Conservation (phyloP, 805 yeast species). For the Tetrapisispora nanseiensis region DNA sequence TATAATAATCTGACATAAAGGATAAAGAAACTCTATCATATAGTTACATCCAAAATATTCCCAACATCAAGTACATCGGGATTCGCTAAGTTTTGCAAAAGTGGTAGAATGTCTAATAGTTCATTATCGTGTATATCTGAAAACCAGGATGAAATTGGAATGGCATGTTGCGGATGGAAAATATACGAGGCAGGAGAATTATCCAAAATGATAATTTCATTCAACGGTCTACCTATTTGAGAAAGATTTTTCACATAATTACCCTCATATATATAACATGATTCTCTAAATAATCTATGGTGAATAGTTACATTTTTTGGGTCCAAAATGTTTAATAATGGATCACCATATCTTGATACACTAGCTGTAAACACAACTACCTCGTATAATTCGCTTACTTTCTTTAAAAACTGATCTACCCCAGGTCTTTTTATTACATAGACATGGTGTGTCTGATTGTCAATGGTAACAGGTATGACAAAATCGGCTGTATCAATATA, state of each 20-base stretch:
- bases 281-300: conserved; percentile 88
- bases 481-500: conserved; percentile 88
- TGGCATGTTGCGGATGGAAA: conserved; percentile 95
- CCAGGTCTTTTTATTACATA: conserved; percentile 97
- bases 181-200: conserved; percentile 98
- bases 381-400: conserved; percentile 80
- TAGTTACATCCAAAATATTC: conserved; percentile 66
- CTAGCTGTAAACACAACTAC: conserved; percentile 97
- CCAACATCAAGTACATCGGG: conserved; percentile 74
- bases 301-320: conserved; percentile 55
- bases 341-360: conserved; percentile 92
- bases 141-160: conserved; percentile 97
- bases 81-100: conserved; percentile 73
- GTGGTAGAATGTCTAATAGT: conserved; percentile 80
- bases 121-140: conserved; percentile 97
- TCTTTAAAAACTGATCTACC: conserved; percentile 80
- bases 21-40: too few relatives aligned
- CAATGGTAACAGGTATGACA: conserved; percentile 91
- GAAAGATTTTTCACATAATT: conserved; percentile 89
- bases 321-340: conserved; percentile 82
- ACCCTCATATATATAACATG: conserved; percentile 89
- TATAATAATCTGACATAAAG: too few relatives aligned
- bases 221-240: conserved; percentile 86
- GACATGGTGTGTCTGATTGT: conserved; percentile 78
- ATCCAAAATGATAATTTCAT: conserved; percentile 81